Base-by-base conservation (phyloP, 768 basidiomycete genomes). In the Suillus weaverae region DNA sequence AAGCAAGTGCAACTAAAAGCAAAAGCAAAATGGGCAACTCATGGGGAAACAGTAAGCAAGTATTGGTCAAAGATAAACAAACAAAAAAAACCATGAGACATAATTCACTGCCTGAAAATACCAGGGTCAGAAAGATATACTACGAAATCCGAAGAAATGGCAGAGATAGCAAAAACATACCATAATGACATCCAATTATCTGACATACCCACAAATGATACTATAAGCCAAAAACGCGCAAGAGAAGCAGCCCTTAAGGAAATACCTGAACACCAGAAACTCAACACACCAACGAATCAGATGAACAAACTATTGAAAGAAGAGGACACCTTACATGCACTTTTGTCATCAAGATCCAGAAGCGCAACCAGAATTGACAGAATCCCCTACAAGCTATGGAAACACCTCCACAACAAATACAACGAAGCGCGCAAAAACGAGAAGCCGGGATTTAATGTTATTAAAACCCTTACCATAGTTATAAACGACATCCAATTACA, bases 351-450 rank as follows among this genome's bases (percentile, higher is more conserved):
- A 8, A 61, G 69, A 44, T 67, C 69, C 18, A 69, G 72, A 0
- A 76, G 68, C 6, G 67, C 78, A 0, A 18, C 76, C 0, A 73
- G 76, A 0, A 11, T 75, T 5, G 71, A 79, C 54, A 68, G 76
- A 0, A 56, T 76, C 0, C 64, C 73, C 16, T 70, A 76, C n/a
- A 74, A 80, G 41, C 20, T 77, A 0, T 78, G 72, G 71, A 77
- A 74, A 54, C 30, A 1, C 0, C 36, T 69, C 0, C 35, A 66
- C 32, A 3, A n/a, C 6, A 11, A 33, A 14, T 16, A 35, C 5
- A 26, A 26, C 16, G 5, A 43, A 10, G 10, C 11, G 0, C 1
- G 13, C 6, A 30, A 5, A 7, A 30, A 61, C 6, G 3, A 55
- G 0, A 54, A 60, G 39, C 30, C 61, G 0, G 22, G 33, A n/a